Evolutionary conservation across 2,329 filamentous ascomycete genomes (phyloP), one percentile per base, ranked within the genome.

Genomic region (Fusarium napiforme): DNA sequence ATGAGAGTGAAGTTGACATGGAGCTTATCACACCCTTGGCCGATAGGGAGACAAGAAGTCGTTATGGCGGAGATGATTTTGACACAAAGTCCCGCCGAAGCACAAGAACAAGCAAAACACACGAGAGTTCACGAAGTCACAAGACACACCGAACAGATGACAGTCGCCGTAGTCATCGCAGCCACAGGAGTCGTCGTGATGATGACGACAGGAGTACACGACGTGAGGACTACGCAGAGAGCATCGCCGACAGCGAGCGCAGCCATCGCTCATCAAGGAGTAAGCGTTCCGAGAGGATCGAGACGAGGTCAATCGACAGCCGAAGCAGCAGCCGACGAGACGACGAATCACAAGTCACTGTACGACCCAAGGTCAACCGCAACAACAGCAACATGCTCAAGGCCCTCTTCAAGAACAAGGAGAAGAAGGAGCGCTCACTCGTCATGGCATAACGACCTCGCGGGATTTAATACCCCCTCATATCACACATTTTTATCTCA

Each of bases 21-120:
- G 88, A 90, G 79, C 84, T 90, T 67, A 90, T 90, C 75, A 89
- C 86, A 53, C 88, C 88, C 5, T 81, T 85, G 77, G 88, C 88
- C 9, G 84, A 88, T 64, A 84, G 84, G 14, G 85, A 84, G 19
- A 83, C 84, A n/a, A 79, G 80, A 26, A 75, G 79, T 16, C 77
- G 75, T 26, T 74, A 79, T 45, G 79, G 64, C 28, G 82, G 64
- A 36, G 82, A 85, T 64, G 82, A 85, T 47, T 81, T 81, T 34
- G 84, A 86, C 61, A 80, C 84, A 34, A 79, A 79, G 60, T 82
- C 82, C 7, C 78, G 76, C 55, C 74, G 80, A 59, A 82, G 81
- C 58, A 78, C 81, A 47, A 78, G 79, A 62, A 82, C 81, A 18
- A 74, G 73, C 23, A 77, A 71, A 60, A 80, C 78, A 7, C 73